These are phyloP conservation scores for Ophiorrhiza pumila DNA, from an alignment of 257 asterid genomes.

Conservation along the genomic window DNA sequence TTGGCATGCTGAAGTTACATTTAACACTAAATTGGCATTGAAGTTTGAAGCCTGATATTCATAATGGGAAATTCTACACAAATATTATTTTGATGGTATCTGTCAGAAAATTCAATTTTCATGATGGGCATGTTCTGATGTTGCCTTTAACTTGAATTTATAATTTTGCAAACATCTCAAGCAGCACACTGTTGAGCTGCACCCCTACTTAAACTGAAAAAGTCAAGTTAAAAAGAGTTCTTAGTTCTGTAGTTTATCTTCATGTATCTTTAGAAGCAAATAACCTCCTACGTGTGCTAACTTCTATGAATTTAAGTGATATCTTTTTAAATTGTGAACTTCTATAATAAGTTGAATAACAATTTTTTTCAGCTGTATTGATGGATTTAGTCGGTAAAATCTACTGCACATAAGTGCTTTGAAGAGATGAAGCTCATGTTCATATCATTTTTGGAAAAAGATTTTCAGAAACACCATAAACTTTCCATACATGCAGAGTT, in stretches of 20 bases:
- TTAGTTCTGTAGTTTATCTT: background rate
- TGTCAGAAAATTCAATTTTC: background rate
- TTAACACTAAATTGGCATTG: background rate
- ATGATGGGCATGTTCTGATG: background rate
- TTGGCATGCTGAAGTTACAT: background rate
- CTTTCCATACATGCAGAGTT: constrained; percentile 59
- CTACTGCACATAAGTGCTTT: background rate
- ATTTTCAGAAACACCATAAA: background rate
- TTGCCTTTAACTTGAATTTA: background rate
- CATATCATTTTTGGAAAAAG: background rate
- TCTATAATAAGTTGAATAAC: background rate
- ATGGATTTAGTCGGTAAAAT: background rate
- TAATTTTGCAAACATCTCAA: background rate
- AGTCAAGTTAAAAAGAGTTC: background rate
- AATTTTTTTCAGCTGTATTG: background rate
- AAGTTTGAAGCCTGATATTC: background rate
- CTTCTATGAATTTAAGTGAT: background rate
- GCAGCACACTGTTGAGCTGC: background rate
- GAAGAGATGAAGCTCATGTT: background rate
- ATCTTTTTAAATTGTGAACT: background rate
- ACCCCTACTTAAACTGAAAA: background rate
- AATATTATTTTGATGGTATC: background rate
- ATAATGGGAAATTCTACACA: background rate
- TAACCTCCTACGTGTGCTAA: background rate
- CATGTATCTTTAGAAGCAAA: background rate